Evolutionary conservation across 2,329 filamentous ascomycete genomes (phyloP), one percentile per base, ranked within the genome.

Genomic region (Ceratocystis colombiana): DNA sequence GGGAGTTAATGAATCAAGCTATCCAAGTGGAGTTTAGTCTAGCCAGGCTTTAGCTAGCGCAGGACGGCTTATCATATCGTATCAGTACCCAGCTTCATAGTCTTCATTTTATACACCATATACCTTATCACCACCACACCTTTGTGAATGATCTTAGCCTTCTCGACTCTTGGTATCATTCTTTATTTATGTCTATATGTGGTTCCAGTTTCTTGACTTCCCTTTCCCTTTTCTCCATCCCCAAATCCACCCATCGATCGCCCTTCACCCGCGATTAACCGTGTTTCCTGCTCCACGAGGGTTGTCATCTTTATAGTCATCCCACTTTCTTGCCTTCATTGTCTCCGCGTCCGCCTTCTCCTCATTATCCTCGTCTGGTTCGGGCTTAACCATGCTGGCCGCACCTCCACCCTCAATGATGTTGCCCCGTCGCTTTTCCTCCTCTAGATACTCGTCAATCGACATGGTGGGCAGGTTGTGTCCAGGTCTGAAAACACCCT

Each of bases 381-480:
- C 86, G 1, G 86, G 83, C 69, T 81, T 80, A 30, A 84, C 77
- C 17, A 82, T 84, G 70, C 86, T 88, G 70, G 87, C 84, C 71
- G 89, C 88, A 20, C 92, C 92, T 37, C 91, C 91, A 45, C 92
- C 94, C 73, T 96, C 88, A 66, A 97, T 89, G 67, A 99, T 92
- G 22, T 90, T 90, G 17, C 94, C 94, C 69, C 89, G 80, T 70
- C 84, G 82, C 72, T 83, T 83, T 78, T 97, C 94, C 75, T 97
- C 93, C 64, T 95, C 94, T 17, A 99, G 79, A 73, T 97, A 99
- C 77, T 99, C 94, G 71, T 99, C 94, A 69, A 99, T 96, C 1
- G 85, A 89, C 94, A 99, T 97, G 2, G 94, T 97, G 0, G 94
- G 94, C 67, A 99, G 78, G 76, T 90, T 96, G 74, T 99, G 94